Base-by-base conservation (phyloP, 2,329 filamentous ascomycete genomes). In the Pezicula neosporulosa region DNA sequence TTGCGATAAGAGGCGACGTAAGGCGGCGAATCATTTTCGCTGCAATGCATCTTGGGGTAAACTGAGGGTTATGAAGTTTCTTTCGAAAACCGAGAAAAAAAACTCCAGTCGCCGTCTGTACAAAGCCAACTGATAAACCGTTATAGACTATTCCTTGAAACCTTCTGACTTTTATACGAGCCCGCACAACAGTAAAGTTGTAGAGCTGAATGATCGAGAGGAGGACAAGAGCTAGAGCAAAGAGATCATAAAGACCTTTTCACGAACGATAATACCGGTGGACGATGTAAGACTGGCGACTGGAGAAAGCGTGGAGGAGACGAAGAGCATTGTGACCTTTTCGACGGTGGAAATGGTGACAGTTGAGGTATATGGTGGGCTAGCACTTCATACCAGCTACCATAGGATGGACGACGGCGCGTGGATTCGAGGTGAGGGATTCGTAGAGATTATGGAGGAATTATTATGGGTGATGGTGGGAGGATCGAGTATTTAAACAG, bases 201-300 rank as follows among this genome's bases (percentile, higher is more conserved):
- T 69, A 71, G 72, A 73, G 68, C 69, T 66, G 64, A 61, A 64
- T 69, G 66, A 63, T 74, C 71, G 70, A 78, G 70, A 78, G 70
- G 64, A 63, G 66, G 69, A 60, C 65, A 67, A 66, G 59, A 58
- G 66, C 61, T 74, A 72, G 68, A 76, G 70, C 63, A 67, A 62
- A 66, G 69, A 56, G 56, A 56, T 55, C 60, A 49, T 30, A 41
- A 51, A 41, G 61, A 65, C 71, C 67, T 73, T 75, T 77, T 75
- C 75, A 79, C 75, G 68, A 73, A 74, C 68, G 74, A 80, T 75
- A 67, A 74, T 69, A 80, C 79, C 78, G 79, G 79, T 75, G 67
- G 77, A 81, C 80, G 72, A 75, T 72, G 75, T 77, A 70, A 74
- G 77, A 79, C 80, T 73, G 78, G 76, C 81, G 80, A 85, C 82